Conservation (phyloP, 2,329 filamentous ascomycete species). For the Cordyceps militaris region DNA sequence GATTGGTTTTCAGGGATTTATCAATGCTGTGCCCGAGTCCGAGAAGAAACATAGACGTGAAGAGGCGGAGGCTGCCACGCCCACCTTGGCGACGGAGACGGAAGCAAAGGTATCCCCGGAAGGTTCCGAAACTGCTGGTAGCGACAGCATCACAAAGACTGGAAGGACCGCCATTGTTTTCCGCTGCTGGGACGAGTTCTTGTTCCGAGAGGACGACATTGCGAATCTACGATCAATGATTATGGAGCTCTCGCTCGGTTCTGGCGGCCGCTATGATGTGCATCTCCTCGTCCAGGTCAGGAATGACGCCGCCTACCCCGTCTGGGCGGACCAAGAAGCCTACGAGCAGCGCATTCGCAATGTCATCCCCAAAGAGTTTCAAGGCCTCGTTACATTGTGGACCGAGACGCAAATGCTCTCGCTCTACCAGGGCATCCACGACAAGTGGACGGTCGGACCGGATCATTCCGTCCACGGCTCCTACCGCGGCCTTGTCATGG, state of each 20-base stretch:
- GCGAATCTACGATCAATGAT: slow-evolving; percentile 80
- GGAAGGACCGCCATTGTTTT: slow-evolving; percentile 71
- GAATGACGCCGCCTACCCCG: slow-evolving; percentile 62
- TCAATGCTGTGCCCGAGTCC: slow-evolving; percentile 31
- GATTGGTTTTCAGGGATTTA: slow-evolving; percentile 43
- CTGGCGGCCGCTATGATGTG: slow-evolving; percentile 79
- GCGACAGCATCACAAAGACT: slow-evolving; percentile 24
- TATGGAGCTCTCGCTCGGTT: slow-evolving; percentile 70
- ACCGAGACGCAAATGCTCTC: slow-evolving; percentile 88
- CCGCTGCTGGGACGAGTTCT: slow-evolving; percentile 72
- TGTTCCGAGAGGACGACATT: slow-evolving; percentile 73
- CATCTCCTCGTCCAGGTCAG: slow-evolving; percentile 82
- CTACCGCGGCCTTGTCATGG: slow-evolving; percentile 89
- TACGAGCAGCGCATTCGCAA: slow-evolving; percentile 63
- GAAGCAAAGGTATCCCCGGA: not conserved
- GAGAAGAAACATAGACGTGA: slow-evolving; percentile 14
- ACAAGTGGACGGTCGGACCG: slow-evolving; percentile 59
- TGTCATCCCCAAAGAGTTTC: slow-evolving; percentile 75
- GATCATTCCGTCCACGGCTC: slow-evolving; percentile 81
- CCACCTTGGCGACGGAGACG: slow-evolving; percentile 18
- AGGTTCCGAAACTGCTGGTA: not conserved
- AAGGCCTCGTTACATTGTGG: slow-evolving; percentile 84
- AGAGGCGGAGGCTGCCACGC: not conserved
- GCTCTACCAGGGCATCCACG: slow-evolving; percentile 80
- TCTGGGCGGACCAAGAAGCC: slow-evolving; percentile 67